phyloP scores from a whole-genome alignment of 805 yeast species.

The Zygosaccharomyces lentus region DNA sequence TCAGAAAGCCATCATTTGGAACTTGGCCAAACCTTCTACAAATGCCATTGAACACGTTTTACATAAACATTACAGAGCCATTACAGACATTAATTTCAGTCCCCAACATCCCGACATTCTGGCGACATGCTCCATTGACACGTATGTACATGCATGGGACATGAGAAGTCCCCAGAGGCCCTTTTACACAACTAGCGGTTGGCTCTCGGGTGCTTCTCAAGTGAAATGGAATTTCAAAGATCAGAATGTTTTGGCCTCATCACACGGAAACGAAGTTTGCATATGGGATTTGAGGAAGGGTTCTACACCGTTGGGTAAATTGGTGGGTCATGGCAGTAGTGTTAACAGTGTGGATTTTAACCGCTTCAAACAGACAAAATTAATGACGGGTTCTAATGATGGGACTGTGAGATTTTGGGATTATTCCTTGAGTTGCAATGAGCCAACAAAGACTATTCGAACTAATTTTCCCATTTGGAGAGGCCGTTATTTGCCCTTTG shows the following conservation, averaged over 20 bases:
- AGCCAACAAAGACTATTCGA: conserved; percentile 54
- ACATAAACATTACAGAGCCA: conserved; percentile 89
- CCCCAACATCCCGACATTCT: conserved; percentile 78
- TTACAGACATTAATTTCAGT: conserved; percentile 92
- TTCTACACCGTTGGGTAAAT: conserved; percentile 61
- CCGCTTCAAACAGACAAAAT: conserved; percentile 49
- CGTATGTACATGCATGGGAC: conserved; percentile 88
- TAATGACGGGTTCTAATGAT: conserved; percentile 86
- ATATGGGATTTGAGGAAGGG: conserved; percentile 90
- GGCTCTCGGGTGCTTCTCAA: conserved; percentile 92
- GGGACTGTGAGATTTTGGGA: conserved; percentile 82
- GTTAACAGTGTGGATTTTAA: conserved; percentile 88
- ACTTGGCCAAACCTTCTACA: conserved; percentile 61
- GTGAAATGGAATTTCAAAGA: conserved; percentile 87
- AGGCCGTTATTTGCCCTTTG: conserved; percentile 86
- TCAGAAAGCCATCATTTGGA: conserved; percentile 95
- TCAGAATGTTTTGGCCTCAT: conserved; percentile 72
- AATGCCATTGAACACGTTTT: conserved; percentile 81
- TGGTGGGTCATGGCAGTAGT: conserved; percentile 77
- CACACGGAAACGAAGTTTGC: conserved; percentile 76
- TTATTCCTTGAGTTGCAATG: conserved; percentile 38
- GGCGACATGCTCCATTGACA: conserved; percentile 92
- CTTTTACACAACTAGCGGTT: conserved; percentile 77
- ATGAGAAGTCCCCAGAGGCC: conserved; percentile 75
- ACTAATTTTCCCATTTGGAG: conserved; percentile 86